phyloP scores from a whole-genome alignment of 805 yeast species.

The Ogataea degrootiae region DNA sequence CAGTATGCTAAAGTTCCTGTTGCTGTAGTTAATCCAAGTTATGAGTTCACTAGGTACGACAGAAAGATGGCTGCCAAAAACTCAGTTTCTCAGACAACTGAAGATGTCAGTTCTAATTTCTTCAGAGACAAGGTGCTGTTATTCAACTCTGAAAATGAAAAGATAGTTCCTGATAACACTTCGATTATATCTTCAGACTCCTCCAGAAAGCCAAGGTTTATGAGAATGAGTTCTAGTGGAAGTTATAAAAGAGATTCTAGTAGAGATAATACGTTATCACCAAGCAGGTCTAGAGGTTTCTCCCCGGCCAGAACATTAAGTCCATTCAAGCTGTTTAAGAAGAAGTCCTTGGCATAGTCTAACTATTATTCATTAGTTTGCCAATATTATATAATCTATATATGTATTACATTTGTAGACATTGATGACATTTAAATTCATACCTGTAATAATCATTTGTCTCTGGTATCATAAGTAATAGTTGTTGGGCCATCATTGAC shows the following conservation, averaged over 20 bases:
- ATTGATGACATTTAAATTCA: neutral
- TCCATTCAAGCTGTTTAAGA: conserved; percentile 26
- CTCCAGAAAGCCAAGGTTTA: conserved; percentile 21
- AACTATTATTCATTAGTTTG: neutral
- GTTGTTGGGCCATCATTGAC: conserved; percentile 95
- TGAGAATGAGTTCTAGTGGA: conserved; percentile 13
- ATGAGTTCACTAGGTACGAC: conserved; percentile 3
- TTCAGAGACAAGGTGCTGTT: conserved; percentile 1
- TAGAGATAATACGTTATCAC: conserved; percentile 13
- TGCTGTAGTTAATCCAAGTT: conserved; percentile 38
- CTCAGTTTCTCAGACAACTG: neutral
- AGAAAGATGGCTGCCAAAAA: neutral
- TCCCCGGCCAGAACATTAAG: conserved; percentile 29
- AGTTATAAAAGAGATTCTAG: conserved; percentile 14
- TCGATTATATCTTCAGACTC: conserved; percentile 1
- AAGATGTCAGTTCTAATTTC: neutral
- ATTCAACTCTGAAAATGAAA: neutral
- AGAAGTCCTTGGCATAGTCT: conserved; percentile 3
- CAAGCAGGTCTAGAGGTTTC: conserved; percentile 21
- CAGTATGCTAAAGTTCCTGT: conserved; percentile 44
- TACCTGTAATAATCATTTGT: conserved; percentile 16
- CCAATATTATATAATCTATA: neutral
- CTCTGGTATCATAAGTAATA: conserved; percentile 69
- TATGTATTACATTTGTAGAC: neutral
- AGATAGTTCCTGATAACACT: neutral